Percentiles rank a stretch among this genome's conserved stretches.
phyloP scores from a whole-genome alignment of 2,329 filamentous ascomycete species.

The Scedosporium minutisporum region DNA sequence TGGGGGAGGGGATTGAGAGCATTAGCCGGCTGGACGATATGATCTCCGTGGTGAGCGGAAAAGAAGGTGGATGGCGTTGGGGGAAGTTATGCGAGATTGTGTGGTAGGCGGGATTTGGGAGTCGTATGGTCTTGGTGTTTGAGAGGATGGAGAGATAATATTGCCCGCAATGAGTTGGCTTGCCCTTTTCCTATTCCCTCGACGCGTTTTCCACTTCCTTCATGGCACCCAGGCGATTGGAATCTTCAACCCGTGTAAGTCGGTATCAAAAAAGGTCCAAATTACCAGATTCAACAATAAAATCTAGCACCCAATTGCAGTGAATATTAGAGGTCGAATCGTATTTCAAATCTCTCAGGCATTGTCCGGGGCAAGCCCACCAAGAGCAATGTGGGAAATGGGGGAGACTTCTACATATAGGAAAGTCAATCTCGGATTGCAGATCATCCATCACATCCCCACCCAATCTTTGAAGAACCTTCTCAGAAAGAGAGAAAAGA shows the following conservation, averaged over 20 bases:
- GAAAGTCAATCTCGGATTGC: constrained; percentile 1
- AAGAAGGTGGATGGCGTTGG: neutral
- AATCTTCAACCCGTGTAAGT: neutral
- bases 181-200: too few relatives aligned
- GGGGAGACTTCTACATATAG: neutral
- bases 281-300: neutral
- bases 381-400: neutral
- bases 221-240: too few relatives aligned
- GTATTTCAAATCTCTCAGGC: neutral
- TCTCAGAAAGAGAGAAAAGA: neutral
- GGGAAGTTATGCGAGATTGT: neutral
- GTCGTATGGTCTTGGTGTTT: too few relatives aligned
- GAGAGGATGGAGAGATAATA: too few relatives aligned
- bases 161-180: too few relatives aligned
- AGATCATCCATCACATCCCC: constrained; percentile 5
- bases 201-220: too few relatives aligned
- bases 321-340: neutral
- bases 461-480: neutral
- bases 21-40: neutral
- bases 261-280: neutral
- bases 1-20: neutral
- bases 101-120: too few relatives aligned
- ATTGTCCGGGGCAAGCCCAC: neutral
- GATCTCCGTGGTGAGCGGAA: neutral
- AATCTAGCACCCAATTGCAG: neutral